phyloP scores from a whole-genome alignment of 2,329 filamentous ascomycete species.

The Hirsutella rhossiliensis region DNA sequence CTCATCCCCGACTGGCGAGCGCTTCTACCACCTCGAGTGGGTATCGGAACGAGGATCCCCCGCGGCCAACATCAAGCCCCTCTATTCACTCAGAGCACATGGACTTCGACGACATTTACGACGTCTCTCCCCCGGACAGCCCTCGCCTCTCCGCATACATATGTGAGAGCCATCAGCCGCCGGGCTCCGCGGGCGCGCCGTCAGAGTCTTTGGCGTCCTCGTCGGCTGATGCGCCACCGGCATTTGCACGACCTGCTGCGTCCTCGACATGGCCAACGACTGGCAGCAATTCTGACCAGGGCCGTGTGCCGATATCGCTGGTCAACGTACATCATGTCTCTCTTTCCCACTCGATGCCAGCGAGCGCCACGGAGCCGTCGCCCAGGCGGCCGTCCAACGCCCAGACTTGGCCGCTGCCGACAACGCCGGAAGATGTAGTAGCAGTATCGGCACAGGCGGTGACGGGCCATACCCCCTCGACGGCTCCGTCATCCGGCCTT shows the following conservation, averaged over 20 bases:
- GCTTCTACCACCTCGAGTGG: slow-evolving; percentile 19
- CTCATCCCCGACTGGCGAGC: slow-evolving; percentile 22
- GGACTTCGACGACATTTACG: slow-evolving; percentile 30
- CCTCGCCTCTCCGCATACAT: slow-evolving; percentile 13
- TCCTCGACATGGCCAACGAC: not conserved
- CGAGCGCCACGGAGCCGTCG: no score
- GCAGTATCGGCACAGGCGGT: slow-evolving; percentile 9
- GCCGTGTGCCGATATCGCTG: no score
- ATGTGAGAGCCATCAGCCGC: not conserved
- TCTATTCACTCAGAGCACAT: slow-evolving; percentile 8
- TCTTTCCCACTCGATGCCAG: no score
- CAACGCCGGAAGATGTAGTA: slow-evolving; percentile 9
- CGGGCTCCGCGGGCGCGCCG: slow-evolving; percentile 3
- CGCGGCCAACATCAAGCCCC: slow-evolving; percentile 20
- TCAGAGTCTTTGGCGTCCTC: slow-evolving; percentile 7
- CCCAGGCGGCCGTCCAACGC: slow-evolving; percentile 19
- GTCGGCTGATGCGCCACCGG: not conserved
- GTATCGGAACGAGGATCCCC: slow-evolving; percentile 11
- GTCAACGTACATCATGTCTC: no score
- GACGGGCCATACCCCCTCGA: no score
- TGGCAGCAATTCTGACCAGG: no score
- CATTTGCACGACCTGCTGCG: not conserved
- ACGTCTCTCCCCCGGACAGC: slow-evolving; percentile 33
- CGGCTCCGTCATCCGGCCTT: no score
- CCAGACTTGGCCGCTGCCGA: slow-evolving; percentile 34